A percentile compares a stretch with the other conserved stretches of the same genome.
Conservation (phyloP, 148 eudicot genomes). For the Cornus florida region DNA sequence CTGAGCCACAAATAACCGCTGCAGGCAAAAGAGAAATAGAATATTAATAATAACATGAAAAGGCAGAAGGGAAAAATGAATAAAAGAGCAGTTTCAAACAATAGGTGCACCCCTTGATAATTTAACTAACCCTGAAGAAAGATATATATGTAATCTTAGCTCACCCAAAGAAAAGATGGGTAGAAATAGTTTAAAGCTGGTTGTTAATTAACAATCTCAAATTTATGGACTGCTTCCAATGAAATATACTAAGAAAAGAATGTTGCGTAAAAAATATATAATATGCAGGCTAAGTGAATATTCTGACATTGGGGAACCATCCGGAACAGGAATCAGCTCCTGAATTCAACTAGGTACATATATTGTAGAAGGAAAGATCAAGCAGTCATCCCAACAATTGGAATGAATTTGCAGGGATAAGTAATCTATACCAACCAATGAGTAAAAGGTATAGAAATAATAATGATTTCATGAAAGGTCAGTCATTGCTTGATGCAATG, state of each 20-base stretch:
- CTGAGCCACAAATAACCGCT: constrained; percentile 70
- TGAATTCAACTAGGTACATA: background rate
- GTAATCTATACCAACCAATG: background rate
- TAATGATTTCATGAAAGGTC: background rate
- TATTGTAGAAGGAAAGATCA: background rate
- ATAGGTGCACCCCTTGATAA: background rate
- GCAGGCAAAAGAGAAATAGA: constrained; percentile 25
- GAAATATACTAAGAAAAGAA: background rate
- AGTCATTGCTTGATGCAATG: background rate
- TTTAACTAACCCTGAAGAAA: background rate
- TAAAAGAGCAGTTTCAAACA: constrained; percentile 1
- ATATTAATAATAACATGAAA: background rate
- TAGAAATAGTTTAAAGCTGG: background rate
- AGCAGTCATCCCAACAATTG: background rate
- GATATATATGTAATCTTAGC: background rate
- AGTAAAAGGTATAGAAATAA: background rate
- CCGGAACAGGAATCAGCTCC: background rate
- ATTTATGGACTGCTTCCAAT: background rate
- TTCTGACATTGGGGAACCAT: background rate
- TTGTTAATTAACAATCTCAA: background rate
- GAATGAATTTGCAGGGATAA: background rate
- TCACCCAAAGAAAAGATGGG: background rate
- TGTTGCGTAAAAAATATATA: too few species aligned
- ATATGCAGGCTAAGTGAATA: background rate
- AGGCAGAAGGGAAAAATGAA: constrained; percentile 2